Base-by-base conservation (phyloP, 1,139 yeast genomes). In the Ogataea hybrid region DNA sequence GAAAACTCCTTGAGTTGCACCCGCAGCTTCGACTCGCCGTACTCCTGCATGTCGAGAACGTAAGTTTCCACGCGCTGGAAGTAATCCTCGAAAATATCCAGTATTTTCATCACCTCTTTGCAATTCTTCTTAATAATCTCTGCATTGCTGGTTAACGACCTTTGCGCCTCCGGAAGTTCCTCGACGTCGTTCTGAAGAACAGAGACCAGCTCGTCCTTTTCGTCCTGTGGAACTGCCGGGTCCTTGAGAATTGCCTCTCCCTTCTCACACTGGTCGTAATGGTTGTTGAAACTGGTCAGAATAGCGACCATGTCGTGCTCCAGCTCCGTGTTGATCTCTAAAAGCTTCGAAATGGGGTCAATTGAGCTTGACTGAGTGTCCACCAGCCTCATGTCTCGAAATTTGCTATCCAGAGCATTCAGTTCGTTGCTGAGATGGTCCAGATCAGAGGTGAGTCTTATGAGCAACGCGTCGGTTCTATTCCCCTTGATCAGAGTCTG, bases 271-370 rank as follows among this genome's bases (percentile, higher is more conserved):
- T 85, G 89, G 58, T 88, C 96, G 52, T 80, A 87, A 62, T 89
- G 96, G 42, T 79, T 77, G 6, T 96, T 84, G 28, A 89, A 65
- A 57, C 89, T 80, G 46, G 80, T 82, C 28, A 89, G 65, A 15
- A 84, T 67, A 7, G 75, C 71, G 0, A 87, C 94, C 62, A 88
- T 71, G 42, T 85, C 94, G 46, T 73, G 72, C 41, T 88, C 95
- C 42, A 83, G 65, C 0, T 71, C 66, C 6, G 66, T 64, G 49
- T 82, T 77, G 18, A 52, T 51, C 3, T 44, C 41, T 23, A 57
- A 35, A 10, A 59, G 44, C 23, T 46, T 40, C 27, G 43, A 45
- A 10, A 56, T 45, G 3, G 54, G 52, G 22, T 54, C 52, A 4
- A 48, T 41, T 14, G 35, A 33, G 30, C 43, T 39, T 14, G 38